A percentile compares a stretch with the other conserved stretches of the same genome.
Conservation (phyloP, 768 basidiomycete species). For the Dacryopinax spathularia region DNA sequence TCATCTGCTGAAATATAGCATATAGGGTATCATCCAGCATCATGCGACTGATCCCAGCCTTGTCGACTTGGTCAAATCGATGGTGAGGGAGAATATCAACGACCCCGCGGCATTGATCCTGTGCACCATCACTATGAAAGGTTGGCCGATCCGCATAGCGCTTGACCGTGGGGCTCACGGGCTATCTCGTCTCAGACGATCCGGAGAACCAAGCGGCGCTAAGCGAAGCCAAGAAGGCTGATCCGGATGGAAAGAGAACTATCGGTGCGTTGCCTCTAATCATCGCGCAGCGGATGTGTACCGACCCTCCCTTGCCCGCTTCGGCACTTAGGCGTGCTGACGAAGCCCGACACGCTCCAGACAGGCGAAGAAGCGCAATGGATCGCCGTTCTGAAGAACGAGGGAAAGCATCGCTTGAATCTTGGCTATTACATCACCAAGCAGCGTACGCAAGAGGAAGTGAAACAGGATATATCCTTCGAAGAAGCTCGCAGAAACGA, state of each 20-base stretch:
- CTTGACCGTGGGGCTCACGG: not conserved
- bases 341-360: constrained; percentile 57
- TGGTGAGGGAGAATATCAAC: constrained; percentile 36
- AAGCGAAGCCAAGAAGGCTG: constrained; percentile 41
- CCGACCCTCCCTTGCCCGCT: not conserved
- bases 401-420: constrained; percentile 26
- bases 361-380: constrained; percentile 40
- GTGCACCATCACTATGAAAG: constrained; percentile 48
- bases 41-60: not conserved
- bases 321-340: constrained; percentile 44
- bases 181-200: constrained; percentile 38
- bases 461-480: constrained; percentile 44
- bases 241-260: constrained; percentile 48
- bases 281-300: not conserved
- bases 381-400: constrained; percentile 23
- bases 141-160: constrained; percentile 20
- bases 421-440: constrained; percentile 51
- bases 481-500: constrained; percentile 44
- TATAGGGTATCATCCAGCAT: not conserved
- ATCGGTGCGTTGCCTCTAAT: constrained; percentile 36
- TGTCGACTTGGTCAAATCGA: not conserved
- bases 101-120: constrained; percentile 52
- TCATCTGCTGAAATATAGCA: not conserved
- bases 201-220: constrained; percentile 69
- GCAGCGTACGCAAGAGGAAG: constrained; percentile 37